Conservation (phyloP, 805 yeast genomes). For the Phaffomyces opuntiae region DNA sequence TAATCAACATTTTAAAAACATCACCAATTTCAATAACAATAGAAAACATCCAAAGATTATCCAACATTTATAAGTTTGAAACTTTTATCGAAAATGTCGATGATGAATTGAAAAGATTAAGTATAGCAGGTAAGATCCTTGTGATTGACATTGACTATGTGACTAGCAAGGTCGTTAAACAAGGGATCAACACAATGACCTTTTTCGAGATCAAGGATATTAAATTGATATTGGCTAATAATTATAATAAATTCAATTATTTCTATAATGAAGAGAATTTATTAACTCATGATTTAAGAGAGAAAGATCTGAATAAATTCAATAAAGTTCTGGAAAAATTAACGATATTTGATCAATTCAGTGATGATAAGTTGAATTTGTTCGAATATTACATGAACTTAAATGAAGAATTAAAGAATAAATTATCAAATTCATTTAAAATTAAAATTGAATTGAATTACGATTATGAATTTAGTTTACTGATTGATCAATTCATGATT, state of each 20-base stretch:
- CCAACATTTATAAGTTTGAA: conserved; percentile 23
- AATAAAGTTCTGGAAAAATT: conserved; percentile 15
- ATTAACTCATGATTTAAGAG: conserved; percentile 10
- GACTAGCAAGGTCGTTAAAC: conserved; percentile 10
- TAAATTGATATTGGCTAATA: conserved; percentile 21
- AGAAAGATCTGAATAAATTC: conserved; percentile 14
- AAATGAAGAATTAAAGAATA: conserved; percentile 4
- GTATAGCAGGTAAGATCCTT: conserved; percentile 23
- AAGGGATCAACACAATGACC: conserved; percentile 8
- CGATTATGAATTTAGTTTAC: conserved; percentile 13
- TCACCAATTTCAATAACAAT: conserved; percentile 17
- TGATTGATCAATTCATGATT: conserved; percentile 7
- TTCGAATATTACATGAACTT: conserved; percentile 14
- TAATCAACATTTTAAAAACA: conserved; percentile 15
- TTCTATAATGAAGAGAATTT: conserved; percentile 13
- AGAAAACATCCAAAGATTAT: conserved; percentile 21
- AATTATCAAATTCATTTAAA: background rate
- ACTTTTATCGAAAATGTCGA: conserved; percentile 18
- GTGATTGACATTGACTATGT: conserved; percentile 22
- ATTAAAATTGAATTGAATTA: conserved; percentile 12
- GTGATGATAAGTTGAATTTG: conserved; percentile 14
- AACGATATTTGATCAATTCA: conserved; percentile 19
- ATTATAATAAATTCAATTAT: conserved; percentile 18
- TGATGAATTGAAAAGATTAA: conserved; percentile 12
- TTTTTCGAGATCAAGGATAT: conserved; percentile 8